phyloP scores from a whole-genome alignment of 805 yeast species.

The Zygosaccharomyces siamensis region DNA sequence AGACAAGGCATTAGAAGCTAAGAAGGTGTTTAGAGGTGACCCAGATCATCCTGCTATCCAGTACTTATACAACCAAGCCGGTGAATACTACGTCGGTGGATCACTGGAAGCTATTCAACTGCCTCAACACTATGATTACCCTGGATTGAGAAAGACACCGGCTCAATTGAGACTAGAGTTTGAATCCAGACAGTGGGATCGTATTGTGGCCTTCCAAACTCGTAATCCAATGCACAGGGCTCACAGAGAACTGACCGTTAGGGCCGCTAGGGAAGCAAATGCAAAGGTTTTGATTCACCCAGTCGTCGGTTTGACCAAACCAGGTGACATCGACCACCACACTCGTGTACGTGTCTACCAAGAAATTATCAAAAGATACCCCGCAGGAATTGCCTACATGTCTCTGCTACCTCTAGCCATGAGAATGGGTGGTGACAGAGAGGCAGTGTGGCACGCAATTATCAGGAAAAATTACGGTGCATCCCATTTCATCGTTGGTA shows the following conservation, averaged over 20 bases:
- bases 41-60: constrained; percentile 92
- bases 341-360: constrained; percentile 94
- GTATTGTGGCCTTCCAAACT: constrained; percentile 94
- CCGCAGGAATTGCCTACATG: constrained; percentile 87
- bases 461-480: constrained; percentile 96
- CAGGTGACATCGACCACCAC: constrained; percentile 97
- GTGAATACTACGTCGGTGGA: constrained; percentile 87
- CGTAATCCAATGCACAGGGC: constrained; percentile 99
- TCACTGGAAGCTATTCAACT: constrained; percentile 73
- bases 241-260: constrained; percentile 89
- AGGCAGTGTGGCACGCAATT: constrained; percentile 97
- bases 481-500: constrained; percentile 93
- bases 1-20: constrained; percentile 73
- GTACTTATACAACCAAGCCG: constrained; percentile 67
- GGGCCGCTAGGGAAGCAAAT: constrained; percentile 92
- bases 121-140: constrained; percentile 87
- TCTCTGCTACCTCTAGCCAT: constrained; percentile 89
- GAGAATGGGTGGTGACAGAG: constrained; percentile 99
- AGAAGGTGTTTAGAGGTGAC: constrained; percentile 89
- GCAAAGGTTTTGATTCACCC: constrained; percentile 91
- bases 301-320: constrained; percentile 93
- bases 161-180: constrained; percentile 86
- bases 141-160: constrained; percentile 83
- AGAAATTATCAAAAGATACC: constrained; percentile 87
- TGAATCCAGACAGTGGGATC: constrained; percentile 72